Evolutionary conservation across 495 filamentous ascomycete species (phyloP), one percentile per base, ranked within the genome.

Genomic region (Echria macrotheca): DNA sequence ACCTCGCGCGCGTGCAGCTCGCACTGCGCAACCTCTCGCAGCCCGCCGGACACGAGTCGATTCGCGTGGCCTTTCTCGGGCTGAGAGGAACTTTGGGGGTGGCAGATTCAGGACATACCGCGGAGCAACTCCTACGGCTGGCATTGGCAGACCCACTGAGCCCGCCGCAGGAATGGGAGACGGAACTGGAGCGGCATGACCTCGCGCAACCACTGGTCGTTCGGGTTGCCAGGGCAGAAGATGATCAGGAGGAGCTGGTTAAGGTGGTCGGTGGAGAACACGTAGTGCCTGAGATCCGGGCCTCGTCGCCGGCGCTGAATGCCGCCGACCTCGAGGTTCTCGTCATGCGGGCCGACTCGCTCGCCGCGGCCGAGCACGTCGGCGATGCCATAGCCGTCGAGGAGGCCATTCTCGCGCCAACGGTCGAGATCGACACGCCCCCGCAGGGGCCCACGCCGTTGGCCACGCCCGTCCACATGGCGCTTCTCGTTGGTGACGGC

Each of bases 381-480:
- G 10, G 61, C 29, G 44, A 29, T 61, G 8, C 54, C 1, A 29
- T 54, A 11, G 50, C 61, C 4, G 67, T 70, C 22, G 70, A 77
- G 18, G 80, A 85, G 19, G 70, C 81, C 8, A 66, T 87, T 29
- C 77, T 96, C 8, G 82, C 86, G 29, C 90, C 90, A 3, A 79
- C 77, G 2, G 76, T 93, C 28, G 81, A 84, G 11, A 82, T 86
- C 19, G 77, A 76, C 9, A 78, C 72, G 10, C 83, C 83, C 8
- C 35, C 67, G 70, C 38, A 75, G 72, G 9, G 82, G 80, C 12
- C 75, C 76, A 78, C 78, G 18, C 65, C 83, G 29, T 71, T 95
- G 9, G 80, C 81, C 8, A 88, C 90, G 46, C 91, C 93, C 0
- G 88, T 96, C 12, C 93, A 98, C 56, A 85, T 84, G 63, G 79